A percentile compares a stretch with the other conserved stretches of the same genome.
Conservation (phyloP, 1,284 basidiomycete genomes). For the Ustilago trichophora region DNA sequence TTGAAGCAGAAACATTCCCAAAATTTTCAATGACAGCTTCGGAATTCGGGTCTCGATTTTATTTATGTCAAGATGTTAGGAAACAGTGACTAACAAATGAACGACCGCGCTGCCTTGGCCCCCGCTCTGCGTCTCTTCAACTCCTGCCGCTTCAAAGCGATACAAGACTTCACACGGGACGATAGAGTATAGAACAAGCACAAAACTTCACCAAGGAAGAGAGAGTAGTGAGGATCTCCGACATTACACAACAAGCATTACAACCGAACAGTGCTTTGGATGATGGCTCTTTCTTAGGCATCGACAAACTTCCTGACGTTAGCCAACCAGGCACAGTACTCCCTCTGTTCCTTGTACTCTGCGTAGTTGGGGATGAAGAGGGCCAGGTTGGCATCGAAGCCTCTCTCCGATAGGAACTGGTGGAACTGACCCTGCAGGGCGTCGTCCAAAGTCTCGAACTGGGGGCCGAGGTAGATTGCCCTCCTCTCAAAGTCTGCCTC, state of each 20-base stretch:
- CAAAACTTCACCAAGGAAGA: no score
- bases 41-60: constrained; percentile 2
- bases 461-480: constrained; percentile 89
- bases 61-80: no score
- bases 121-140: no score
- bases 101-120: no score
- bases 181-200: no score
- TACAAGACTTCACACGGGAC: no score
- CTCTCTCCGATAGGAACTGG: constrained; percentile 83
- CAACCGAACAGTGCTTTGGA: no score
- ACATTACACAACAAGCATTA: not conserved
- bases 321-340: constrained; percentile 89
- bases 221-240: not conserved
- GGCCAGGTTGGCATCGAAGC: constrained; percentile 81
- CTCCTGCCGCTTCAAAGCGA: no score
- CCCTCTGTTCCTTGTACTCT: constrained; percentile 68
- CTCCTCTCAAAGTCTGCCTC: constrained; percentile 93
- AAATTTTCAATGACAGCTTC: constrained; percentile 4
- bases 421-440: constrained; percentile 86
- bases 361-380: constrained; percentile 66
- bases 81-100: no score
- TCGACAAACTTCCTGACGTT: constrained; percentile 87
- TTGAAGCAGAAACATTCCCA: no score
- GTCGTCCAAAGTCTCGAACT: constrained; percentile 90
- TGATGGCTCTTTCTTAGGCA: constrained; percentile 37